These are phyloP conservation scores for Nitzschia putrida DNA, from an alignment of 108 stramenopile species.

Conservation along the genomic window DNA sequence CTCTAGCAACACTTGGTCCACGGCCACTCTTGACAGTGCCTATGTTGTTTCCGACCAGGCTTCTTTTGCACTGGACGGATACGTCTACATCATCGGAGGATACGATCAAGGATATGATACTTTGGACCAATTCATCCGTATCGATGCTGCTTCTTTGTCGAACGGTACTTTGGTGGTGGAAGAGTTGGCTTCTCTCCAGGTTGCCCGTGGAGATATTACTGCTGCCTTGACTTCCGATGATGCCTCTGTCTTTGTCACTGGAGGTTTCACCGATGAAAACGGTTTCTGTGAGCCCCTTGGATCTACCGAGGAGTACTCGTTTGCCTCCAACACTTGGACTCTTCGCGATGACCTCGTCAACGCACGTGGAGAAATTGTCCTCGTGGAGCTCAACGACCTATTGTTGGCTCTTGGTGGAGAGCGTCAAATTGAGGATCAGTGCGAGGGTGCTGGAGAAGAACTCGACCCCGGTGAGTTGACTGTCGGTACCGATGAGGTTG, in stretches of 20 bases:
- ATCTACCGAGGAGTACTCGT: constrained; percentile 48
- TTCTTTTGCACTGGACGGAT: constrained; percentile 30
- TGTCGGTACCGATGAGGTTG: constrained; percentile 53
- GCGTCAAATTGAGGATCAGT: constrained; percentile 39
- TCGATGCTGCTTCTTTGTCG: not conserved
- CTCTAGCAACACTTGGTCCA: constrained; percentile 50
- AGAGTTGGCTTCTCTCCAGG: constrained; percentile 24
- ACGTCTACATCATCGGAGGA: constrained; percentile 62
- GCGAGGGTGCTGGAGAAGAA: constrained; percentile 31
- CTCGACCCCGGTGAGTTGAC: constrained; percentile 39
- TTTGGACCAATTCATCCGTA: not conserved
- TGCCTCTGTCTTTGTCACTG: constrained; percentile 44
- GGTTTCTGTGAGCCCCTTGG: constrained; percentile 48
- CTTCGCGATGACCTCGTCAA: constrained; percentile 31
- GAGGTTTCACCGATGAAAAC: constrained; percentile 64
- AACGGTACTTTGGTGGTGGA: constrained; percentile 22
- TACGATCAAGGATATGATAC: constrained; percentile 52
- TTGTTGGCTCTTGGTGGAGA: constrained; percentile 76
- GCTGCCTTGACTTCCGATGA: constrained; percentile 25
- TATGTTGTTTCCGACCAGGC: constrained; percentile 51
- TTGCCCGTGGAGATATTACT: constrained; percentile 56
- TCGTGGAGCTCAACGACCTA: constrained; percentile 50
- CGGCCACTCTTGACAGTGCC: constrained; percentile 37
- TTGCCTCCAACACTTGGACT: constrained; percentile 42
- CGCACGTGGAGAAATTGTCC: constrained; percentile 59